Conservation (phyloP, 2,329 filamentous ascomycete species). For the Thelonectria discophora region DNA sequence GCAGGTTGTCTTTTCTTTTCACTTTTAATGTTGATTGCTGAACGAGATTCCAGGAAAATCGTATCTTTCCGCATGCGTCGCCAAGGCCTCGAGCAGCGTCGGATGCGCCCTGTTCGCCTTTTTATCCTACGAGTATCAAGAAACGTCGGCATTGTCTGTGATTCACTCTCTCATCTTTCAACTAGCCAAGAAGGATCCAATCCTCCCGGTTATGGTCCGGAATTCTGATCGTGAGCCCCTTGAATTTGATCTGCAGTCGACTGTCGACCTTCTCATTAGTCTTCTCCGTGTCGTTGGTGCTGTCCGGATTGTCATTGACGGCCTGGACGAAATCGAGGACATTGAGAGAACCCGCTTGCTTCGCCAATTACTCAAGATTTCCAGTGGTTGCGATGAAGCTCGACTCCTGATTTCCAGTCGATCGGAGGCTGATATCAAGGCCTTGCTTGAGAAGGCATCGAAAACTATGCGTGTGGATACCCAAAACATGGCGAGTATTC, state of each 20-base stretch:
- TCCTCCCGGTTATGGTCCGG: neutral
- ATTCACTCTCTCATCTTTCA: constrained; percentile 25
- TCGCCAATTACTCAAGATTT: neutral
- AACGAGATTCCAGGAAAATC: neutral
- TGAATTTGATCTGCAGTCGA: neutral
- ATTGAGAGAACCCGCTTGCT: constrained; percentile 5
- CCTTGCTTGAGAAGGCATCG: neutral
- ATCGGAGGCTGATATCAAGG: constrained; percentile 13
- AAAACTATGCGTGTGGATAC: constrained; percentile 10
- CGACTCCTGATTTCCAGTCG: constrained; percentile 20
- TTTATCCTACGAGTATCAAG: neutral
- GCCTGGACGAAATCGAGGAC: constrained; percentile 24
- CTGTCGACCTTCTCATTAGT: neutral
- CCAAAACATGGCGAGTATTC: constrained; percentile 15
- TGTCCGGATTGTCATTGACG: constrained; percentile 21
- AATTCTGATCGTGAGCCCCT: neutral
- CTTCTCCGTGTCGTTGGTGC: neutral
- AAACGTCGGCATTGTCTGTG: constrained; percentile 2
- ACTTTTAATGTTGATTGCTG: neutral
- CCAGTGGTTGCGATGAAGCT: neutral
- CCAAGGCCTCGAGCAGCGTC: neutral
- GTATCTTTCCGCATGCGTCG: neutral
- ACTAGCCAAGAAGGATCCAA: neutral
- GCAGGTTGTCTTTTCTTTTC: neutral
- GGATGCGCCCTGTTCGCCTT: constrained; percentile 5